A percentile compares a stretch with the other conserved stretches of the same genome.
These are phyloP conservation scores for Kwoniella dejecticola DNA, from an alignment of 768 basidiomycete species.

Conservation along the genomic window DNA sequence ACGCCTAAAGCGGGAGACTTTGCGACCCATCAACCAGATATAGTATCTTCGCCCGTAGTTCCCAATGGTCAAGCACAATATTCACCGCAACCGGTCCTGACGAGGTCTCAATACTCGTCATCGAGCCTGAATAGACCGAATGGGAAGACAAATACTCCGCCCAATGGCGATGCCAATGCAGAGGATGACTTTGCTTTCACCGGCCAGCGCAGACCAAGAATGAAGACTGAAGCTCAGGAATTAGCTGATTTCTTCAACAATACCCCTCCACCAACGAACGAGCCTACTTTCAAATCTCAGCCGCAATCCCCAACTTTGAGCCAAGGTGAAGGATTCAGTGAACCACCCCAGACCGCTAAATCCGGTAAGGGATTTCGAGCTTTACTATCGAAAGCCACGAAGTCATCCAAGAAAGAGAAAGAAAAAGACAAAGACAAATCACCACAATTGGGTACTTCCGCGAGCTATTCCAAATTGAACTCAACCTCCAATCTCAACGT, in stretches of 20 bases:
- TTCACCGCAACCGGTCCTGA: conserved; percentile 1
- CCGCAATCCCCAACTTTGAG: conserved; percentile 8
- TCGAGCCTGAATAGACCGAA: conserved; percentile 3
- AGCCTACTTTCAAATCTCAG: conserved; percentile 6
- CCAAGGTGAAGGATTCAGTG: neutral
- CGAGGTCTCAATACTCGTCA: conserved; percentile 8
- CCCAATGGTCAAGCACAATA: conserved; percentile 1
- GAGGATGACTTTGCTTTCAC: conserved; percentile 18
- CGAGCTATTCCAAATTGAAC: conserved; percentile 3
- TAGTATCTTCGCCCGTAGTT: neutral
- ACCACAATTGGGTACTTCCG: neutral
- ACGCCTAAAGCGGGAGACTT: neutral
- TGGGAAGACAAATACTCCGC: conserved; percentile 2
- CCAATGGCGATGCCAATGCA: conserved; percentile 15
- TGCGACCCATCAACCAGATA: neutral
- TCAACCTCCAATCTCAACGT: neutral
- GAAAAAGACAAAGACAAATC: conserved; percentile 14
- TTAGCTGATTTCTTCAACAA: conserved; percentile 47
- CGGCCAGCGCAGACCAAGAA: conserved; percentile 6
- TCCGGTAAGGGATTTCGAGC: conserved; percentile 62
- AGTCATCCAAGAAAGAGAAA: conserved; percentile 37
- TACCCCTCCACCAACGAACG: conserved; percentile 27
- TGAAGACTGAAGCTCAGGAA: conserved; percentile 41
- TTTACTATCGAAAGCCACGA: conserved; percentile 77
- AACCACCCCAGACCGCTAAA: conserved; percentile 24